phyloP scores from a whole-genome alignment of 1,284 basidiomycete species.

The Volvariella surrecta region DNA sequence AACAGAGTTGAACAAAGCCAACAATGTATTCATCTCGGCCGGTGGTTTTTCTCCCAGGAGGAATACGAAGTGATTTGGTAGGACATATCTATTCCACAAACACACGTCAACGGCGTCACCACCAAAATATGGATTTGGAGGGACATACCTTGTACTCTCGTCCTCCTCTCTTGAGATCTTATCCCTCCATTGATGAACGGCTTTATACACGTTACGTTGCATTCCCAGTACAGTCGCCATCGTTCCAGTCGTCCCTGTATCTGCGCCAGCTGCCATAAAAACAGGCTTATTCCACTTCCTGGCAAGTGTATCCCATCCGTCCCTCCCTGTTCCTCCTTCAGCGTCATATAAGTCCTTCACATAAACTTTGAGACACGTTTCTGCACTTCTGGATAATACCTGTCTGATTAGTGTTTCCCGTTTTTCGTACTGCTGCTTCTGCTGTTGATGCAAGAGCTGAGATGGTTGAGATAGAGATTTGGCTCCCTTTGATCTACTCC shows the following conservation, averaged over 20 bases:
- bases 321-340: slow-evolving; percentile 52
- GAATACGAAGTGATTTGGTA: slow-evolving; percentile 68
- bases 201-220: slow-evolving; percentile 58
- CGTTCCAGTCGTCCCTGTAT: slow-evolving; percentile 17
- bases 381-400: slow-evolving; percentile 61
- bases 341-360: slow-evolving; percentile 63
- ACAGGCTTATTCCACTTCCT: slow-evolving; percentile 69
- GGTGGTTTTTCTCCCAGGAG: slow-evolving; percentile 59
- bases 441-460: slow-evolving; percentile 20
- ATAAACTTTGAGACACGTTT: slow-evolving; percentile 67
- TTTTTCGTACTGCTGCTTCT: background rate
- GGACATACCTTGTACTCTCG: slow-evolving; percentile 70
- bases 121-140: slow-evolving; percentile 4
- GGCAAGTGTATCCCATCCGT: slow-evolving; percentile 74
- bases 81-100: slow-evolving; percentile 46
- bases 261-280: slow-evolving; percentile 32
- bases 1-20: slow-evolving; percentile 46
- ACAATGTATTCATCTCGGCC: slow-evolving; percentile 47
- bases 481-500: slow-evolving; percentile 9
- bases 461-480: slow-evolving; percentile 18
- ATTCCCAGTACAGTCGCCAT: slow-evolving; percentile 16
- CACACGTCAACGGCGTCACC: slow-evolving; percentile 8
- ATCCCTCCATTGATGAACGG: slow-evolving; percentile 85
- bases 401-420: slow-evolving; percentile 15
- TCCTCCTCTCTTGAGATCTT: slow-evolving; percentile 75